Percentiles rank a stretch among this genome's conserved stretches.
These are phyloP conservation scores for Talaromyces sp. DNA, from an alignment of 2,329 filamentous ascomycete species.

Conservation along the genomic window DNA sequence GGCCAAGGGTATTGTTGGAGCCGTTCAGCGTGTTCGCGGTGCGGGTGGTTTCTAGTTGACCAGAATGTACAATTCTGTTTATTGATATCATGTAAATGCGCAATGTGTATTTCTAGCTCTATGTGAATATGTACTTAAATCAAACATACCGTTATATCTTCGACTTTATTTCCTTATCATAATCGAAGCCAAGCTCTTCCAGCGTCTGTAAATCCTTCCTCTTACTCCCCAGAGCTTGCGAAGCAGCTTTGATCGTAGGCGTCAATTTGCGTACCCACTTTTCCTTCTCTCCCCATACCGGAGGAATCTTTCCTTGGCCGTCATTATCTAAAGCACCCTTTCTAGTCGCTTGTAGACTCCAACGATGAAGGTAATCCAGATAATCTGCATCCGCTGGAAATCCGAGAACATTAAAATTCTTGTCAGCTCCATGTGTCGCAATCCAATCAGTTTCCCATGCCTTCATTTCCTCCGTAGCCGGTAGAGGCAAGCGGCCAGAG, in stretches of 20 bases:
- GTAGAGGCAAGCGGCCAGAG: constrained; percentile 66
- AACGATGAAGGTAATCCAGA: constrained; percentile 43
- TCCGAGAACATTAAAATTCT: constrained; percentile 53
- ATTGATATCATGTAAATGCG: background rate
- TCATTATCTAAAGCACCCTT: constrained; percentile 39
- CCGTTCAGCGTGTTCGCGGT: constrained; percentile 57
- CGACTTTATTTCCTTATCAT: background rate
- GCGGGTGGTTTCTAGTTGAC: constrained; percentile 51
- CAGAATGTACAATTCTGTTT: background rate
- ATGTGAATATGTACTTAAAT: background rate
- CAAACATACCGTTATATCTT: background rate
- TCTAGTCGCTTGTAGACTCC: constrained; percentile 29
- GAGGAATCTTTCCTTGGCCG: constrained; percentile 54
- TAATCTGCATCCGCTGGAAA: constrained; percentile 49
- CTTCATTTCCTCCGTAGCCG: constrained; percentile 61
- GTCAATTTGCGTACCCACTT: constrained; percentile 11
- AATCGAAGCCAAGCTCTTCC: constrained; percentile 8
- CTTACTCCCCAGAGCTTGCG: constrained; percentile 5
- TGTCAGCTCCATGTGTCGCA: constrained; percentile 45
- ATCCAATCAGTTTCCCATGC: constrained; percentile 58
- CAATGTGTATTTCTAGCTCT: background rate
- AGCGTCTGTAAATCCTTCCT: background rate
- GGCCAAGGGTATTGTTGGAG: constrained; percentile 57
- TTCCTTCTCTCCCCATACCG: constrained; percentile 1
- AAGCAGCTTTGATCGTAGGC: constrained; percentile 12